Conservation (phyloP, 2,329 filamentous ascomycete genomes). For the Lachnum nothofagi region DNA sequence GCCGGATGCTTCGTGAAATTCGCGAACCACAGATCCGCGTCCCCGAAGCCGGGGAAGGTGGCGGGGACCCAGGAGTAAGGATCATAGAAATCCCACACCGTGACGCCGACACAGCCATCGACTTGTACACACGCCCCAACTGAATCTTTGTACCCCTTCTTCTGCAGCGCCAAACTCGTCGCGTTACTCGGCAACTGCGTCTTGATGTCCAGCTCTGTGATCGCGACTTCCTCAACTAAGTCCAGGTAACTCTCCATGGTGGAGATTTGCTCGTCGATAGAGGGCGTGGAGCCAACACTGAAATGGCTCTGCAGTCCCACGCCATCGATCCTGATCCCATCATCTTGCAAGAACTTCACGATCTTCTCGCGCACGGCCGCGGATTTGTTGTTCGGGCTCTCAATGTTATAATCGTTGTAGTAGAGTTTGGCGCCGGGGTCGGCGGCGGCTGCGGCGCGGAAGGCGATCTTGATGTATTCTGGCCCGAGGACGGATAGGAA, state of each 20-base stretch:
- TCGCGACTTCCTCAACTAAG: slow-evolving; percentile 51
- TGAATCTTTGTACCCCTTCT: slow-evolving; percentile 39
- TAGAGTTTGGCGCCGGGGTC: slow-evolving; percentile 55
- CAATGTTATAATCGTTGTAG: slow-evolving; percentile 59
- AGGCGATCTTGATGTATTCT: slow-evolving; percentile 53
- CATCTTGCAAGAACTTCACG: slow-evolving; percentile 41
- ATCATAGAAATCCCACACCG: slow-evolving; percentile 31
- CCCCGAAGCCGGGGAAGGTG: slow-evolving; percentile 18
- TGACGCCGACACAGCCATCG: slow-evolving; percentile 26
- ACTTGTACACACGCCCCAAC: slow-evolving; percentile 25
- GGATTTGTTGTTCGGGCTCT: slow-evolving; percentile 46
- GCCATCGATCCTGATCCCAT: slow-evolving; percentile 55
- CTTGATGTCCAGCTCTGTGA: slow-evolving; percentile 59
- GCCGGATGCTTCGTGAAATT: slow-evolving; percentile 24
- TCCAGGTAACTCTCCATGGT: slow-evolving; percentile 41
- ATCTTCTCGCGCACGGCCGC: slow-evolving; percentile 39
- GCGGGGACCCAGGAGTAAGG: slow-evolving; percentile 25
- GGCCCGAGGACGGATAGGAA: slow-evolving; percentile 53
- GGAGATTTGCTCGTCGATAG: slow-evolving; percentile 41
- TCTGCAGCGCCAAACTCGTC: slow-evolving; percentile 41
- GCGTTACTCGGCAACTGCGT: slow-evolving; percentile 41
- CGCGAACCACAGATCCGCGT: slow-evolving; percentile 14
- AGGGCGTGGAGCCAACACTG: slow-evolving; percentile 44
- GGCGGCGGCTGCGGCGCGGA: slow-evolving; percentile 49
- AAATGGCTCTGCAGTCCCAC: slow-evolving; percentile 60